A percentile compares a stretch with the other conserved stretches of the same genome.
Evolutionary conservation across 176 grass and related monocot genomes (phyloP).

Genomic region (Aegilops bicornis): DNA sequence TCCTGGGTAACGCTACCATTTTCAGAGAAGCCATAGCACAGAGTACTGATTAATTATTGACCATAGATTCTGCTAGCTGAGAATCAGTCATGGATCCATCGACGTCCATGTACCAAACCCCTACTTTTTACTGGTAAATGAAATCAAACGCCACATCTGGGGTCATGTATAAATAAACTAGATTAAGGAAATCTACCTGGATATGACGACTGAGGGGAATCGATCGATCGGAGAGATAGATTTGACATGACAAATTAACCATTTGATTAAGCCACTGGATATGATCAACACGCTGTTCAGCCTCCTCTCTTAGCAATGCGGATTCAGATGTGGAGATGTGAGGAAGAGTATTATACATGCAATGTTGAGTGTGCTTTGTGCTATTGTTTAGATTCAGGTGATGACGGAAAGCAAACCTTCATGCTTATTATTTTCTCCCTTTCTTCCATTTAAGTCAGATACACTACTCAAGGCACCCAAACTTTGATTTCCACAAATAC

Average conservation of each 20-base stretch:
- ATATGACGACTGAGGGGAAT: conserved; percentile 9
- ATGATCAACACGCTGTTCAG: too few species aligned
- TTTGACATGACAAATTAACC: conserved; percentile 49
- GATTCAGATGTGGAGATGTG: too few species aligned
- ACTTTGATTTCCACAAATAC: too few species aligned
- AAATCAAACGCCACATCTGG: neutral
- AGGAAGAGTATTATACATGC: too few species aligned
- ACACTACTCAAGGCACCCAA: too few species aligned
- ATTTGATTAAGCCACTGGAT: conserved; percentile 35
- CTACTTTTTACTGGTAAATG: conserved; percentile 28
- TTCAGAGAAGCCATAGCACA: neutral
- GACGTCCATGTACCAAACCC: conserved; percentile 19
- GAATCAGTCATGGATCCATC: conserved; percentile 26
- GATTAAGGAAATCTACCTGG: conserved; percentile 36
- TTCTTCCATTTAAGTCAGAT: too few species aligned
- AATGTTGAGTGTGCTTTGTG: too few species aligned
- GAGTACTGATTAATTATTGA: neutral
- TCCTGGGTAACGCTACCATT: neutral
- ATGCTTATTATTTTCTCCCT: too few species aligned
- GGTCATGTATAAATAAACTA: conserved; percentile 12
- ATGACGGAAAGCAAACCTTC: too few species aligned
- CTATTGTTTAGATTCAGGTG: too few species aligned
- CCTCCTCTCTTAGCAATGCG: too few species aligned
- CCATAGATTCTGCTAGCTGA: conserved; percentile 26
- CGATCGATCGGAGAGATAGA: conserved; percentile 9